A percentile compares a stretch with the other conserved stretches of the same genome.
Conservation (phyloP, 225 moss, liverwort and hornwort species). For the Physcomitrium patens region DNA sequence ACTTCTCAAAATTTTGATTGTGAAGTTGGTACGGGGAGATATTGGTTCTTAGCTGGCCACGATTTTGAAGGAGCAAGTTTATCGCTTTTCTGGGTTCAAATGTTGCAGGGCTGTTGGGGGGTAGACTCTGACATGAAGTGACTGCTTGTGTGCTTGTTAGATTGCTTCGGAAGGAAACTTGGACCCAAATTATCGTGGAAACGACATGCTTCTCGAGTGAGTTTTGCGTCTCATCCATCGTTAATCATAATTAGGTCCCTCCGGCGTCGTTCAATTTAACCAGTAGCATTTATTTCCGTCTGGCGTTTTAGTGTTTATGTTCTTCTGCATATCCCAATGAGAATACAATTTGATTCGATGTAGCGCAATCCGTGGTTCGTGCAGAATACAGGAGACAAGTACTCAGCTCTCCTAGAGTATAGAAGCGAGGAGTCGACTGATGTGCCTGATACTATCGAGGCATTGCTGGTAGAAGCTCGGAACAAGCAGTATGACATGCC, state of each 20-base stretch:
- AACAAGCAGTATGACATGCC: slow-evolving; percentile 76
- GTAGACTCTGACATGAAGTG: background rate
- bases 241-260: background rate
- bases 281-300: background rate
- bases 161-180: slow-evolving; percentile 91
- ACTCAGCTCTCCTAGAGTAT: slow-evolving; percentile 46
- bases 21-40: no score
- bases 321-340: background rate
- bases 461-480: slow-evolving; percentile 78
- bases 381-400: slow-evolving; percentile 48
- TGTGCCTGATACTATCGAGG: slow-evolving; percentile 83
- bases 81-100: no score
- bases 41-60: no score
- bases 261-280: no score
- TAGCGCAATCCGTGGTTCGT: slow-evolving; percentile 8
- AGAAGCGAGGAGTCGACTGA: slow-evolving; percentile 41
- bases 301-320: background rate
- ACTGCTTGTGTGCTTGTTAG: slow-evolving; percentile 37
- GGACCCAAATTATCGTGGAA: slow-evolving; percentile 81
- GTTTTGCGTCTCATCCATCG: slow-evolving; percentile 14
- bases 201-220: slow-evolving; percentile 50
- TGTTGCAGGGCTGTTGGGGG: background rate
- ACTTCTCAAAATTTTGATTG: no score
- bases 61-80: no score
- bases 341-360: background rate